A percentile compares a stretch with the other conserved stretches of the same genome.
Conservation (phyloP, 257 asterid genomes). For the Ocimum tenuiflorum region DNA sequence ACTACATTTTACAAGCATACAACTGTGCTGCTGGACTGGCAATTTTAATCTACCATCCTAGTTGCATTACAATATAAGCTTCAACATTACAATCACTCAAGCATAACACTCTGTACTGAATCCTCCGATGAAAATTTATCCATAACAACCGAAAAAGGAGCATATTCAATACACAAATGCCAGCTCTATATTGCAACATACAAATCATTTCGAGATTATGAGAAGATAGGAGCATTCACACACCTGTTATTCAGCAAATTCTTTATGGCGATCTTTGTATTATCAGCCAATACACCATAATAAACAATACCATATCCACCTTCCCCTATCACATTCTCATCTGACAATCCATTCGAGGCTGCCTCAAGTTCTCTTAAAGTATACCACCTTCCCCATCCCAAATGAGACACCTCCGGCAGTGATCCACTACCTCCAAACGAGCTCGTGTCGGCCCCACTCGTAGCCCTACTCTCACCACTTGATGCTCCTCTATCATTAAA, state of each 20-base stretch:
- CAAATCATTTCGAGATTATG: neutral
- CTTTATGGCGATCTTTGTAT: constrained; percentile 81
- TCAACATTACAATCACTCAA: neutral
- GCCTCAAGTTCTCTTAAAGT: constrained; percentile 94
- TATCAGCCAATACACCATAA: constrained; percentile 67
- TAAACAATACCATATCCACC: constrained; percentile 98
- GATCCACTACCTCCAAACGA: constrained; percentile 80
- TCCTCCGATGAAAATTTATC: neutral
- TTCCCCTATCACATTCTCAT: constrained; percentile 97
- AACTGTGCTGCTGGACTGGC: neutral
- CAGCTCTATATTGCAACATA: neutral
- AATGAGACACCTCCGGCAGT: constrained; percentile 90
- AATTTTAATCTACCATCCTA: neutral
- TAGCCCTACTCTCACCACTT: constrained; percentile 89
- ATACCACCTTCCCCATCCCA: constrained; percentile 99
- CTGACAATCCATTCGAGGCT: constrained; percentile 80
- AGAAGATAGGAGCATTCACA: constrained; percentile 1
- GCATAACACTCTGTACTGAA: neutral
- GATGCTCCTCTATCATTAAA: constrained; percentile 87
- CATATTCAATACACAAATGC: too few relatives aligned
- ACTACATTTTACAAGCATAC: neutral
- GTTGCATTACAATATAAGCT: neutral
- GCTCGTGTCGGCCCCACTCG: constrained; percentile 75
- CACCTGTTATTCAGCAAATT: constrained; percentile 88
- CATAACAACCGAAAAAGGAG: neutral